Base-by-base conservation (phyloP, 352 stramenopile genomes). In the Globisporangium mamillatum region DNA sequence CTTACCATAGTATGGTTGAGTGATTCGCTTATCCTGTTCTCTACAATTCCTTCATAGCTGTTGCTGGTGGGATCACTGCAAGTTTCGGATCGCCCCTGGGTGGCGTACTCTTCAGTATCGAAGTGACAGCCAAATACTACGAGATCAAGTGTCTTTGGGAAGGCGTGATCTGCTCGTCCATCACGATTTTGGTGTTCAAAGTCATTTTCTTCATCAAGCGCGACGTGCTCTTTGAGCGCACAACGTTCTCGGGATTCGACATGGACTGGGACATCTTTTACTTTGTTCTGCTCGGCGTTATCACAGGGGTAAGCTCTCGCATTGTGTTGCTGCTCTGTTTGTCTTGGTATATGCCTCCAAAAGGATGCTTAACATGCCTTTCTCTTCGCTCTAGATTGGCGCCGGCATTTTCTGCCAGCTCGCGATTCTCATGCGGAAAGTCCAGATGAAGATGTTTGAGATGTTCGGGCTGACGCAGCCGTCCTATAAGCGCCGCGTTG, bases 101-200 rank as follows among this genome's bases (percentile, higher is more conserved):
- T 7, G 86, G 88, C 6, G 80, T 95, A 10, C 69, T 95, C 3
- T 95, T 90, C 70, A 93, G 86, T 48, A 94, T 95, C 34, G 88
- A 95, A 73, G 88, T 95, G 34, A 93, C 86, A 3, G 86, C 86
- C 4, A 88, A 85, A 38, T 93, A 91, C 62, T 95, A 94, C 70
- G 84, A 92, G 66, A 92, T 95, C 72, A 91, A 90, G 69, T 92
- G 81, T 18, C 75, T 94, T 8, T 94, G 87, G 87, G 85, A 93
- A 69, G 82, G 85, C 18, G 83, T 93, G 29, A 94, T 94, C 65
- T 85, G 82, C 65, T 91, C 87, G 12, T 90, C 84, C 4, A 77
- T 92, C 57, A 93, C 83, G 46, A 88, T 94, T 48, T 67, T 94
- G 20, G 79, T 92, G 6, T 94, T 89, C 67, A 84, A 86, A 41